A percentile compares a stretch with the other conserved stretches of the same genome.
phyloP scores from a whole-genome alignment of 2,329 filamentous ascomycete genomes.

The Rhexocercosporidium sp. region DNA sequence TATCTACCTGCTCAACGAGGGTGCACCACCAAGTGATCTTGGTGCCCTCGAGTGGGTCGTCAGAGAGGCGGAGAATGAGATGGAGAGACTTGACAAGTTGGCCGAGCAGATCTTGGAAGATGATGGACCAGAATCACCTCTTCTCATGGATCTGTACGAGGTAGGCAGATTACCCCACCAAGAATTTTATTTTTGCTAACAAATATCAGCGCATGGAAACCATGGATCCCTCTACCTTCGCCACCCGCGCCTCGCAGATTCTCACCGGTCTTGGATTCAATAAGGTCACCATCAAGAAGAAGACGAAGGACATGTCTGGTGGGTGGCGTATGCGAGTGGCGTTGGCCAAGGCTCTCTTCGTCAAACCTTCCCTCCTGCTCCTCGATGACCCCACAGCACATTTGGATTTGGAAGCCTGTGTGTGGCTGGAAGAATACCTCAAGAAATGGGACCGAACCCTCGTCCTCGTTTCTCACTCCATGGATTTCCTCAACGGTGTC shows the following conservation, averaged over 20 bases:
- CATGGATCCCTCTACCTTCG: constrained; percentile 98
- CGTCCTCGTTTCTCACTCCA: constrained; percentile 94
- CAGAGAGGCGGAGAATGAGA: constrained; percentile 88
- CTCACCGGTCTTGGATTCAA: constrained; percentile 99
- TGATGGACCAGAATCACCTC: constrained; percentile 87
- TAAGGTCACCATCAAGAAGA: constrained; percentile 97
- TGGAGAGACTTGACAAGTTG: constrained; percentile 85
- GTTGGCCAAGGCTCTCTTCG: constrained; percentile 95
- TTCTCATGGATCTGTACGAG: constrained; percentile 94
- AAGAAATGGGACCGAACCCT: constrained; percentile 99
- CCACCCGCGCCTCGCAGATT: constrained; percentile 94
- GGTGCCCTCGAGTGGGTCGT: constrained; percentile 98
- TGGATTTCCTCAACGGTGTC: constrained; percentile 99
- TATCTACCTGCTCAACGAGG: constrained; percentile 97
- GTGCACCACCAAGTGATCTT: constrained; percentile 84
- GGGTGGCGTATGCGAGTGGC: constrained; percentile 99
- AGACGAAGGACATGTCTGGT: constrained; percentile 99
- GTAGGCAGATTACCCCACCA: constrained; percentile 56
- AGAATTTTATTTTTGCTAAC: constrained; percentile 28
- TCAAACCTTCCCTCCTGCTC: constrained; percentile 93
- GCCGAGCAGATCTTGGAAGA: constrained; percentile 91
- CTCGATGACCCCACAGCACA: constrained; percentile 98
- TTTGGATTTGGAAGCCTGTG: constrained; percentile 98
- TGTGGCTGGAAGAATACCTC: constrained; percentile 99
- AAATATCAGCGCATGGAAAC: constrained; percentile 86